These are phyloP conservation scores for Podaxis mareebaensis DNA, from an alignment of 768 basidiomycete species.

Conservation along the genomic window DNA sequence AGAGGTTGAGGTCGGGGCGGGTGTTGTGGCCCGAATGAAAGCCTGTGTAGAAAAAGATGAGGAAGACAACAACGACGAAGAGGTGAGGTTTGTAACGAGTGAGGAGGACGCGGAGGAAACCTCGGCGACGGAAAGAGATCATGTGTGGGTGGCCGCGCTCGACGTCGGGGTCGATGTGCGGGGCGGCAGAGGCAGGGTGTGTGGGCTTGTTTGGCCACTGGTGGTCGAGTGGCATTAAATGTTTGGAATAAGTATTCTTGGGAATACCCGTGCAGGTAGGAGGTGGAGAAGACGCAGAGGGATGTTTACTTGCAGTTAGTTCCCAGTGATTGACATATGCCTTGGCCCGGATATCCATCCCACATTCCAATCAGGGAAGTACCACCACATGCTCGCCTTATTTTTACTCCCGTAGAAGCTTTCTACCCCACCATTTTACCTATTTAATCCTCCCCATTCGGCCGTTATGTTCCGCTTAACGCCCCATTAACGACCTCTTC, in stretches of 20 bases:
- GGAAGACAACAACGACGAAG: slow-evolving; percentile 41
- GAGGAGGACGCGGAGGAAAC: background rate
- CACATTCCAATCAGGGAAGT: background rate
- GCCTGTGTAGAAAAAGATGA: slow-evolving; percentile 53
- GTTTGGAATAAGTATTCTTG: background rate
- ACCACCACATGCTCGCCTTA: background rate
- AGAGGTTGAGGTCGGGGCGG: slow-evolving; percentile 20
- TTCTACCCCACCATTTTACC: background rate
- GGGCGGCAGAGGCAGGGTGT: background rate
- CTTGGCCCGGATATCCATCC: background rate
- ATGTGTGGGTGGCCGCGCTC: background rate
- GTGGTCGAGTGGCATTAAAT: background rate
- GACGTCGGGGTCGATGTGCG: background rate
- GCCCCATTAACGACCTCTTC: background rate
- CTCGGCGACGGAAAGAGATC: background rate
- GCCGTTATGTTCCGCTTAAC: background rate
- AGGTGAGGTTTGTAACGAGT: slow-evolving; percentile 33
- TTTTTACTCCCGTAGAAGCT: background rate
- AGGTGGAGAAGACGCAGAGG: no score
- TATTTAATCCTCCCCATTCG: background rate
- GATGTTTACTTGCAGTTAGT: no score
- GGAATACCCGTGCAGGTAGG: background rate
- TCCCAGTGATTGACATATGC: no score
- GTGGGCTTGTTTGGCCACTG: slow-evolving; percentile 6
- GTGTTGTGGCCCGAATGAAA: slow-evolving; percentile 41